Base-by-base conservation (phyloP, 208 protist species). In the Trypanosoma melophagium region DNA sequence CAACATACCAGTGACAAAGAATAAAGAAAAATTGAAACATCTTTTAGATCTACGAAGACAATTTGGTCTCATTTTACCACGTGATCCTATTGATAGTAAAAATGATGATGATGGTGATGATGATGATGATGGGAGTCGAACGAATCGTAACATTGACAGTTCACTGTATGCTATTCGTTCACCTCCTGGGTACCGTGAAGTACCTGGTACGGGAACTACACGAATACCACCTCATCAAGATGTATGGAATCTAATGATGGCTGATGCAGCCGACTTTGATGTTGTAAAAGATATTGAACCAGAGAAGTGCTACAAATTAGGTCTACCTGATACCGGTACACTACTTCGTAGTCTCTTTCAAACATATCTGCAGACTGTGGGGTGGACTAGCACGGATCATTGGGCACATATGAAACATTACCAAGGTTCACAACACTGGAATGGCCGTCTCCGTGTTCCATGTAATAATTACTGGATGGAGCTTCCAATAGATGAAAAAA, bases 381-480 rank as follows among this genome's bases (percentile, higher is more conserved):
- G 66, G 5, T 65, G 45, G 42, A 42, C 45, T 45, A 10, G 35
- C 4, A 41, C 7, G 3, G 66, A 71, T 8, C 66, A 71, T 19
- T 71, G 66, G 66, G 44, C 50, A 16, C 65, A 69, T 54, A 58
- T 86, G 17, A 65, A 67, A 41, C 83, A 92, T 69, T 92, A 92
- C 72, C 66, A 66, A 21, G 86, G 86, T 2, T 38, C 47, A 19
- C 86, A 92, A 53, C 77, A 77, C 53, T 54, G 63, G 55, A 60
- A 60, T 14, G 68, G 71, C 17, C 22, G 38, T 3, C 19, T 60
- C 7, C 66, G 74, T 19, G 10, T 69, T 10, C 38, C 41, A 24
- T 81, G 83, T 3, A 92, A 89, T 69, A 92, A 79, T 56, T 86
- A 76, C 58, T 92, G 86, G 86, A 79, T 89, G 70, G 72, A 67